These are phyloP conservation scores for Aquilaria malaccensis DNA, from an alignment of 345 rosid species.

Conservation along the genomic window DNA sequence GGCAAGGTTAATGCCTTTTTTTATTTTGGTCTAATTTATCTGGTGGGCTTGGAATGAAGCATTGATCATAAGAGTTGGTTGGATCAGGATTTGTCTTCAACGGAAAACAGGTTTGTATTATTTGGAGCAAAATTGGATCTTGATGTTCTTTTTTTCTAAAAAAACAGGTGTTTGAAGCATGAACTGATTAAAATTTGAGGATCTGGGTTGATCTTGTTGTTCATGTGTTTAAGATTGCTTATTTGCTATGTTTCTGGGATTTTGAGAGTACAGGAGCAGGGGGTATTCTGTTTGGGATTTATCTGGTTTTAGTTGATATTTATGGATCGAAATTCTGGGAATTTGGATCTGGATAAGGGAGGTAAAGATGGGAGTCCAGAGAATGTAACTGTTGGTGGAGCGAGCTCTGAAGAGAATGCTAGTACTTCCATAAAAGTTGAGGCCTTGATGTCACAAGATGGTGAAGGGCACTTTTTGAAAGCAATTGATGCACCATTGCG, in stretches of 20 bases:
- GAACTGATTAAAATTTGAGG: slow-evolving; percentile 6
- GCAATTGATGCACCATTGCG: slow-evolving; percentile 1
- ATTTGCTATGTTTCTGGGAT: slow-evolving; percentile 1
- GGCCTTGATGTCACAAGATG: slow-evolving; percentile 12
- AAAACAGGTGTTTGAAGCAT: not conserved
- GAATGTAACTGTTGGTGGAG: slow-evolving; percentile 11
- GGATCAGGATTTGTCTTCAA: slow-evolving; percentile 16
- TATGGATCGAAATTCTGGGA: slow-evolving; percentile 32
- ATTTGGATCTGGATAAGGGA: slow-evolving; percentile 13
- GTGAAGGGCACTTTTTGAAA: slow-evolving; percentile 3
- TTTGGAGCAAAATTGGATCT: slow-evolving; percentile 7
- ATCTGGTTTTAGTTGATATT: slow-evolving; percentile 2
- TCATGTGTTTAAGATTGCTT: not conserved
- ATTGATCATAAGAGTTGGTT: slow-evolving; percentile 12
- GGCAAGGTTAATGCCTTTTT: slow-evolving; percentile 4
- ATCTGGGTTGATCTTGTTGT: slow-evolving; percentile 1
- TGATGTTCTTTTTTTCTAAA: not conserved
- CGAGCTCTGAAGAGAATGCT: slow-evolving; percentile 13
- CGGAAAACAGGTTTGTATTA: slow-evolving; percentile 8
- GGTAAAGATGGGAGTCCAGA: slow-evolving; percentile 9
- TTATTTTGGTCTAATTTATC: not conserved
- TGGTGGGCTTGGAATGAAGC: slow-evolving; percentile 13
- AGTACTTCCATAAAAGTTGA: slow-evolving; percentile 9
- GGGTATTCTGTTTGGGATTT: not conserved
- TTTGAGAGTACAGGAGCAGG: slow-evolving; percentile 11